phyloP scores from a whole-genome alignment of 805 yeast species.

The Metschnikowia continentalis region DNA sequence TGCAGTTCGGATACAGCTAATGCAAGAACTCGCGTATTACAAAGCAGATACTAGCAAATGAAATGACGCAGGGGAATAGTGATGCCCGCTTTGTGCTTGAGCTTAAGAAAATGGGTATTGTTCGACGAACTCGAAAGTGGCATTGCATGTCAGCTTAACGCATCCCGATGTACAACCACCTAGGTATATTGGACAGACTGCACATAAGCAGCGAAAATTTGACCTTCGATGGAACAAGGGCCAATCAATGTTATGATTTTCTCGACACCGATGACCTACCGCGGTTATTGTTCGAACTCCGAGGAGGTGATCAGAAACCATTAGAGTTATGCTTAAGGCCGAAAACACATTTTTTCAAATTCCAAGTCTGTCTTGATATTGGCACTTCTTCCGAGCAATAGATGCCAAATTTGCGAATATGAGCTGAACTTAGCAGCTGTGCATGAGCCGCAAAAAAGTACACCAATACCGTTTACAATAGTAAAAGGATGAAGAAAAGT shows the following conservation, averaged over 20 bases:
- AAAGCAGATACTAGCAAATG: not conserved
- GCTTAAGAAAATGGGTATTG: not conserved
- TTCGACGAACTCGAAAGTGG: not conserved
- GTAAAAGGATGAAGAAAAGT: too few species aligned
- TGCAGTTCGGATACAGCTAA: not conserved
- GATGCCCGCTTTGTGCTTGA: not conserved
- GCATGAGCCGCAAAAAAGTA: not conserved
- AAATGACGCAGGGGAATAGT: not conserved
- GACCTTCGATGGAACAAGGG: not conserved
- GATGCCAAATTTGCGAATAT: too few species aligned
- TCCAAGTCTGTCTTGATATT: too few species aligned
- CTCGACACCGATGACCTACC: too few species aligned
- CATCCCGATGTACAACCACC: constrained; percentile 1
- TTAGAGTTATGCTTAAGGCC: too few species aligned
- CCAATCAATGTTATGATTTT: too few species aligned
- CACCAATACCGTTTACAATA: not conserved
- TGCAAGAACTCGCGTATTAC: not conserved
- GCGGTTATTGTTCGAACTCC: too few species aligned
- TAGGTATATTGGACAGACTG: constrained; percentile 1
- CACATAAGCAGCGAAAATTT: not conserved
- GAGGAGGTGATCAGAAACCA: too few species aligned
- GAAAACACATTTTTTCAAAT: too few species aligned
- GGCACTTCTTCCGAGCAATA: too few species aligned
- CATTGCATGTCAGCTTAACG: not conserved
- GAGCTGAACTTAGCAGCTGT: not conserved